phyloP scores from a whole-genome alignment of 345 rosid genomes.

The Rubroshorea leprosula region DNA sequence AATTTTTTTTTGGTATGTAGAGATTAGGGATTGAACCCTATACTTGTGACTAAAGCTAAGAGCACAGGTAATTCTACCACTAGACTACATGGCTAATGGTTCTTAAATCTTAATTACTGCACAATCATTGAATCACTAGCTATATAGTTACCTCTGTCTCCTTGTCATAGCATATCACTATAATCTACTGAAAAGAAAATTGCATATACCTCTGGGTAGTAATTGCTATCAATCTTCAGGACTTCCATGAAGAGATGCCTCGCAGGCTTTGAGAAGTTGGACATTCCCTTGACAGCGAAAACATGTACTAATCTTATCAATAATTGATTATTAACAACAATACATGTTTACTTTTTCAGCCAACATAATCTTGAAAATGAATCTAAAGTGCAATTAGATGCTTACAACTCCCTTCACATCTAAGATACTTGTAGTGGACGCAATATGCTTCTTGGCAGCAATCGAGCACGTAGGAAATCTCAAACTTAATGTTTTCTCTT shows the following conservation, averaged over 20 bases:
- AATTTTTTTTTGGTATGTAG: no score
- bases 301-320: slow-evolving; percentile 12
- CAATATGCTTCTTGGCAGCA: slow-evolving; percentile 52
- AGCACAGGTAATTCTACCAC: no score
- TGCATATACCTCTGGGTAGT: slow-evolving; percentile 56
- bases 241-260: slow-evolving; percentile 54
- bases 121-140: no score
- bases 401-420: slow-evolving; percentile 71
- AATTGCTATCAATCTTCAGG: slow-evolving; percentile 59
- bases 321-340: neutral
- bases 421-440: slow-evolving; percentile 48
- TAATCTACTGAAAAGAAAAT: neutral
- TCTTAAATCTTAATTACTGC: no score
- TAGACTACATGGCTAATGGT: no score
- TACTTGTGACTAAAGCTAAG: no score
- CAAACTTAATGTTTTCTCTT: slow-evolving; percentile 44
- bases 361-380: neutral
- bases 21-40: no score
- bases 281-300: slow-evolving; percentile 45
- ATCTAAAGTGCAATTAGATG: neutral
- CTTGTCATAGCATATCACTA: neutral
- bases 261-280: slow-evolving; percentile 61
- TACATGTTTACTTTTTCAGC: neutral
- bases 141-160: neutral
- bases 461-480: slow-evolving; percentile 54